These are phyloP conservation scores for Candolleomyces efflorescens DNA, from an alignment of 768 basidiomycete species.

Conservation along the genomic window DNA sequence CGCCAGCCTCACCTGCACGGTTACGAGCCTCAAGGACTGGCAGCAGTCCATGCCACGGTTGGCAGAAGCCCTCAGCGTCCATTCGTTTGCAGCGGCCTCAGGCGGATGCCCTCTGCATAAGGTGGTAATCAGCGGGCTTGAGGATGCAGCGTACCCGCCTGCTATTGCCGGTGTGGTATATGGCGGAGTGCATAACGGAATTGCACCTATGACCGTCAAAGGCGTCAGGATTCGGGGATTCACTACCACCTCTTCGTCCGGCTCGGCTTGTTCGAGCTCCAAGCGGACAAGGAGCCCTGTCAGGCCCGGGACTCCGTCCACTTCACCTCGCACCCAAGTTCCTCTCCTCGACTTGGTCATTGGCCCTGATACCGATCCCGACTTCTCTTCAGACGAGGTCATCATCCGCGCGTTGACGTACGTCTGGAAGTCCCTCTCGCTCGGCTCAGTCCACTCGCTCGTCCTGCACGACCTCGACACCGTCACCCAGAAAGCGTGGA, in stretches of 20 bases:
- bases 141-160: conserved; percentile 20
- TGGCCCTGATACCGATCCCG: conserved; percentile 17
- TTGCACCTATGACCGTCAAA: background rate
- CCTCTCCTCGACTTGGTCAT: conserved; percentile 25
- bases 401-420: conserved; percentile 25
- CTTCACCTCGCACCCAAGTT: conserved; percentile 29
- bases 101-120: conserved; percentile 21
- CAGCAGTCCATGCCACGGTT: conserved; percentile 23
- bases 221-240: conserved; percentile 3
- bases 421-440: conserved; percentile 30
- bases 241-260: background rate
- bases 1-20: conserved; percentile 19
- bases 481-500: conserved; percentile 38
- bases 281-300: background rate
- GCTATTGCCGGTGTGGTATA: conserved; percentile 11
- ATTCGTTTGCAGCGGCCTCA: conserved; percentile 16
- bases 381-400: conserved; percentile 27
- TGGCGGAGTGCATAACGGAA: background rate
- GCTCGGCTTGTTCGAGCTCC: background rate
- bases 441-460: conserved; percentile 27
- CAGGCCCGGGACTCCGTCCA: conserved; percentile 17
- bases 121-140: conserved; percentile 24
- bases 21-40: conserved; percentile 25
- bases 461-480: conserved; percentile 33
- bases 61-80: conserved; percentile 20